phyloP scores from a whole-genome alignment of 129 eudicot species.

The Pseudognaphalium luteoalbum region DNA sequence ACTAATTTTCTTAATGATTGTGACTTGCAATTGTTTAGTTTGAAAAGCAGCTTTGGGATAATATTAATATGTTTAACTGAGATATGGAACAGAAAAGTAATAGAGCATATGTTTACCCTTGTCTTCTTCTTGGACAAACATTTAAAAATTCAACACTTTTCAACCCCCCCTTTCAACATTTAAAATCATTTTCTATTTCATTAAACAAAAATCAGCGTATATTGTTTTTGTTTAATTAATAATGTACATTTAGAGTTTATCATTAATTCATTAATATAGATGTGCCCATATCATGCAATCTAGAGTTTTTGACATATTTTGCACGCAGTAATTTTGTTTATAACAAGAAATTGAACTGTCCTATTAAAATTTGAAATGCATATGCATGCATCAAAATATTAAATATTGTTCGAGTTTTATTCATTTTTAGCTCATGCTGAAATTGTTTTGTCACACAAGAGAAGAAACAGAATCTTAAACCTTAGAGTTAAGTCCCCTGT shows the following conservation, averaged over 20 bases:
- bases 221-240: neutral
- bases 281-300: too few relatives aligned
- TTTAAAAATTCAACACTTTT: slow-evolving; percentile 27
- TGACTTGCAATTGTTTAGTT: slow-evolving; percentile 4
- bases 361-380: too few relatives aligned
- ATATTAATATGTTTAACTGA: slow-evolving; percentile 19
- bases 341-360: too few relatives aligned
- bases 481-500: too few relatives aligned
- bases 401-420: too few relatives aligned
- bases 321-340: too few relatives aligned
- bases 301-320: too few relatives aligned
- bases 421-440: too few relatives aligned
- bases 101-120: slow-evolving; percentile 20
- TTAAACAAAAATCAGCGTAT: neutral
- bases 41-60: slow-evolving; percentile 8
- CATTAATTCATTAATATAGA: too few relatives aligned
- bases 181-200: neutral
- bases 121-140: slow-evolving; percentile 33
- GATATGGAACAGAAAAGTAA: neutral
- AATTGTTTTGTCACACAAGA: too few relatives aligned
- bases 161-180: neutral
- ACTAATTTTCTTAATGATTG: neutral
- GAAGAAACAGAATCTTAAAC: too few relatives aligned
- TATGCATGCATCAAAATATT: too few relatives aligned
- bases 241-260: neutral